Evolutionary conservation across 768 basidiomycete species (phyloP).

Genomic region (Porpolomopsis calyptriformis): DNA sequence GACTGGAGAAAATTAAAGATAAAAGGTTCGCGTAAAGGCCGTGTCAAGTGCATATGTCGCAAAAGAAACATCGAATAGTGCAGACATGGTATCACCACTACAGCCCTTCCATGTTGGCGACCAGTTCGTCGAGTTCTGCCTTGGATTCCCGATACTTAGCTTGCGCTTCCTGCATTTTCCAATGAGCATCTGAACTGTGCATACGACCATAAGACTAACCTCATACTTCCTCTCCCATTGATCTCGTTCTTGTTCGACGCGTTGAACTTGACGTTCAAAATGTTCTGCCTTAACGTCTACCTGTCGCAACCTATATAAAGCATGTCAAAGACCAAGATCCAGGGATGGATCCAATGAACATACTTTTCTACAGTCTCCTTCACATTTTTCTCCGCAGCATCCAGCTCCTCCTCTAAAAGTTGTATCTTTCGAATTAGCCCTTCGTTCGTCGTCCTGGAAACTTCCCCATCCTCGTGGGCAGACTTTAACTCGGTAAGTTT

Average conservation of each 20-base stretch:
- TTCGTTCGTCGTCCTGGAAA: constrained; percentile 62
- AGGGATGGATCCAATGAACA: constrained; percentile 22
- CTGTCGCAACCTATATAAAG: constrained; percentile 64
- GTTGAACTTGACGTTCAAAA: constrained; percentile 84
- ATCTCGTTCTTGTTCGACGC: constrained; percentile 86
- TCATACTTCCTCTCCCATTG: constrained; percentile 91
- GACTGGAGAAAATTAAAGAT: not conserved
- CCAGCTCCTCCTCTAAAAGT: constrained; percentile 90
- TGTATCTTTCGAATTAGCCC: constrained; percentile 73
- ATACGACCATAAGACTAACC: constrained; percentile 33
- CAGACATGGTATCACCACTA: no score
- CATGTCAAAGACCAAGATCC: constrained; percentile 8
- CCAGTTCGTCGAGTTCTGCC: constrained; percentile 76
- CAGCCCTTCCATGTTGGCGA: constrained; percentile 60
- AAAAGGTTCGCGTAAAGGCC: not conserved
- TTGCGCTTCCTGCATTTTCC: constrained; percentile 48
- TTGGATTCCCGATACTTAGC: constrained; percentile 66
- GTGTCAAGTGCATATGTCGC: constrained; percentile 2
- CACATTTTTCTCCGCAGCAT: constrained; percentile 88
- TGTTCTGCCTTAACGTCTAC: constrained; percentile 99
- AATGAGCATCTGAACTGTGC: constrained; percentile 2
- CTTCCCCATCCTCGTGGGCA: constrained; percentile 56
- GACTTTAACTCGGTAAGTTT: constrained; percentile 58
- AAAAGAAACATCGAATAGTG: no score
- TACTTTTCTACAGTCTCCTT: constrained; percentile 97